These are phyloP conservation scores for Fusarium scirpi DNA, from an alignment of 2,329 filamentous ascomycete species.

Conservation along the genomic window DNA sequence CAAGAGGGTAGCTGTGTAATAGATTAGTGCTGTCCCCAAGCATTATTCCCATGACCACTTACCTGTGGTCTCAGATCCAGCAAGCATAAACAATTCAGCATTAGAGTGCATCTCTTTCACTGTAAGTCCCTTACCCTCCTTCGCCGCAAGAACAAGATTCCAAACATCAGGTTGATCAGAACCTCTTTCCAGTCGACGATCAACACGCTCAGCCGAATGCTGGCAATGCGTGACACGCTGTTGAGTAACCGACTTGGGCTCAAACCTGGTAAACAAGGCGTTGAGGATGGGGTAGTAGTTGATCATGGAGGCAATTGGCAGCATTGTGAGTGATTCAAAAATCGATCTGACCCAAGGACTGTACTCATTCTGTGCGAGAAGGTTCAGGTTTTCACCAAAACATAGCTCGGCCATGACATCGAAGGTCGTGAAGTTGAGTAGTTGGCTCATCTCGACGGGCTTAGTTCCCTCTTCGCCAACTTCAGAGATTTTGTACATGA, in stretches of 20 bases:
- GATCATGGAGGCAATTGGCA: not conserved
- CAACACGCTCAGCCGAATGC: conserved; percentile 13
- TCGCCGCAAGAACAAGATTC: conserved; percentile 17
- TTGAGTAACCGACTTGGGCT: conserved; percentile 10
- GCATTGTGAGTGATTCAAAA: conserved; percentile 33
- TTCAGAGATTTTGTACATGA: conserved; percentile 15
- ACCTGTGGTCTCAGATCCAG: conserved; percentile 28
- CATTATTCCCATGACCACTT: too few species aligned
- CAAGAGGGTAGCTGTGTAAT: not conserved
- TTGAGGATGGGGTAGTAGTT: conserved; percentile 22
- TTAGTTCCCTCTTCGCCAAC: conserved; percentile 12
- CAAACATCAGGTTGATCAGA: conserved; percentile 27
- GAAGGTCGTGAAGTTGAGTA: conserved; percentile 44
- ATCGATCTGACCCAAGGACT: conserved; percentile 46
- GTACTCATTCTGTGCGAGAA: conserved; percentile 40
- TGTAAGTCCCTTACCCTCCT: conserved; percentile 23
- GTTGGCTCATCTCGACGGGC: conserved; percentile 8
- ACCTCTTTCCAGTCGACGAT: conserved; percentile 2
- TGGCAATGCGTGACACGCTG: conserved; percentile 19
- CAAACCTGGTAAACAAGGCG: not conserved
- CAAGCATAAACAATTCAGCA: conserved; percentile 24
- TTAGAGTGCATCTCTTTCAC: conserved; percentile 26
- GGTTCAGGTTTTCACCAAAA: conserved; percentile 46
- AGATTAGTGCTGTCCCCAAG: too few species aligned
- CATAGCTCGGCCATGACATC: conserved; percentile 46